phyloP scores from a whole-genome alignment of 306 rosid genomes.

The Astragalus glycyphyllos region DNA sequence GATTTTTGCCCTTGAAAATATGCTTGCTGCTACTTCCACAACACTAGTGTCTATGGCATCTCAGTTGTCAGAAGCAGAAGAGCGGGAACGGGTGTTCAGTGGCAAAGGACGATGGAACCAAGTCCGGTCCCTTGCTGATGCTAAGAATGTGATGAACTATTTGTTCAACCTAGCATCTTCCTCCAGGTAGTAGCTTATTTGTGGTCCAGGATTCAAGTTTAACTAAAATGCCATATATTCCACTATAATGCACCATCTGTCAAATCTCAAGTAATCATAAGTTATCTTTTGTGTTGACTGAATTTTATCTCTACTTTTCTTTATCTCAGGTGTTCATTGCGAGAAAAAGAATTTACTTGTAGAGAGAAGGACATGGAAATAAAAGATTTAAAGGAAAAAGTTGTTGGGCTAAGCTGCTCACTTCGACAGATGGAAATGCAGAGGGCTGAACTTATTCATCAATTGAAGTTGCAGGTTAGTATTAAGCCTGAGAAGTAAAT shows the following conservation, averaged over 20 bases:
- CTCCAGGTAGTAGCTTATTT: conserved; percentile 66
- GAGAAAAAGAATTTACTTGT: conserved; percentile 74
- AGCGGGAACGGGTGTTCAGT: conserved; percentile 81
- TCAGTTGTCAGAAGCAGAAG: conserved; percentile 95
- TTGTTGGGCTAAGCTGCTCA: conserved; percentile 65
- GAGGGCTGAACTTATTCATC: conserved; percentile 74
- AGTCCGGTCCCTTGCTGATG: conserved; percentile 87
- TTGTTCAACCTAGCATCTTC: conserved; percentile 88
- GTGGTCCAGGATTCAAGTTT: background rate
- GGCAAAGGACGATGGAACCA: conserved; percentile 99
- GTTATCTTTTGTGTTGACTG: conserved; percentile 10
- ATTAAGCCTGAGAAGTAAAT: conserved; percentile 11
- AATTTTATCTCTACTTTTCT: conserved; percentile 23
- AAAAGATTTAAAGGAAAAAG: conserved; percentile 79
- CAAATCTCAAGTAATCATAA: conserved; percentile 5
- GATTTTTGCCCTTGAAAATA: conserved; percentile 87
- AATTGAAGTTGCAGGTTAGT: conserved; percentile 64
- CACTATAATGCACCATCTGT: conserved; percentile 1
- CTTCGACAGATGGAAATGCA: conserved; percentile 74
- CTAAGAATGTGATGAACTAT: conserved; percentile 88
- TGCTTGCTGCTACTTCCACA: conserved; percentile 85
- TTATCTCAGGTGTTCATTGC: conserved; percentile 65
- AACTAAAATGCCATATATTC: background rate
- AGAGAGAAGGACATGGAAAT: conserved; percentile 82
- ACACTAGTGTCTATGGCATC: conserved; percentile 91